phyloP scores from a whole-genome alignment of 108 stramenopile species.

The Cyclotella sp. region DNA sequence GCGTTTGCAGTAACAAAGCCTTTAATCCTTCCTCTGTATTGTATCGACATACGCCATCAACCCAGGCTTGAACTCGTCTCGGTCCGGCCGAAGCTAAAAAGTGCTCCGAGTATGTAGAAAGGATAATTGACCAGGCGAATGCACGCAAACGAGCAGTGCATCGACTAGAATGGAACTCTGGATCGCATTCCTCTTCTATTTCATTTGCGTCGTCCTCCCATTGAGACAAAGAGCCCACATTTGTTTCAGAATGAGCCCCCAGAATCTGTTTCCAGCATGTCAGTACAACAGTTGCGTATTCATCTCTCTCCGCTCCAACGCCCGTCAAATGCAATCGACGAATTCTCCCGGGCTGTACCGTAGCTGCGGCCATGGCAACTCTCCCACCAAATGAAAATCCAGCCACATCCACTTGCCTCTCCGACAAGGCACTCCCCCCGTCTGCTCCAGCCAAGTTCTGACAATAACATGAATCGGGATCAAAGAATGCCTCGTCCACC shows the following conservation, averaged over 20 bases:
- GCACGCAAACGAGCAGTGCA: constrained; percentile 44
- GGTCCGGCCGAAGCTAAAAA: constrained; percentile 50
- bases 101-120: constrained; percentile 61
- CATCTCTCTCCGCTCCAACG: constrained; percentile 57
- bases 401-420: constrained; percentile 51
- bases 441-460: not conserved
- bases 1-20: constrained; percentile 61
- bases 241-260: constrained; percentile 8
- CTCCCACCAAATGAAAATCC: constrained; percentile 75
- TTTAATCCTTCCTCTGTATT: constrained; percentile 58
- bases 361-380: constrained; percentile 63
- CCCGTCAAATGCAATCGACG: constrained; percentile 67
- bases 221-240: not conserved
- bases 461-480: constrained; percentile 29
- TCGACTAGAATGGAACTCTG: constrained; percentile 23
- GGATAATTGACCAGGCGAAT: constrained; percentile 70
- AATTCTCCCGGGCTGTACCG: constrained; percentile 46
- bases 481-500: constrained; percentile 42
- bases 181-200: constrained; percentile 27
- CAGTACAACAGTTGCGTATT: constrained; percentile 50
- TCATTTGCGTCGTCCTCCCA: not conserved
- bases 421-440: not conserved
- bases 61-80: constrained; percentile 47
- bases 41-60: constrained; percentile 44
- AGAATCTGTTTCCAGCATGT: constrained; percentile 60